Evolutionary conservation across 768 basidiomycete species (phyloP).

Genomic region (Galerina marginata): DNA sequence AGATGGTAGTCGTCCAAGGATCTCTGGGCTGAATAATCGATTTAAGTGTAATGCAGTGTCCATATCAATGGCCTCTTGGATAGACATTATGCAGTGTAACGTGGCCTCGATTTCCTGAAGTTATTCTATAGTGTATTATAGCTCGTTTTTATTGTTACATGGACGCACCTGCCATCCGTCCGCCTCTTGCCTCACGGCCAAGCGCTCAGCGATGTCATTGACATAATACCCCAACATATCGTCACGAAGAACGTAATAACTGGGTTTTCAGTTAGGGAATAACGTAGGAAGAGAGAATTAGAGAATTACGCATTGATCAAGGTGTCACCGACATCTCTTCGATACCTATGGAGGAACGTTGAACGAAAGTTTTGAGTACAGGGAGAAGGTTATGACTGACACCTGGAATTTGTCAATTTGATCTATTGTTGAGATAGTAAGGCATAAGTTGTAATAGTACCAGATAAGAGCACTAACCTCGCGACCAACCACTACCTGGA

Average conservation of each 20-base stretch:
- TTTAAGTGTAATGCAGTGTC: slow-evolving; percentile 57
- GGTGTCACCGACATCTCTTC: slow-evolving; percentile 86
- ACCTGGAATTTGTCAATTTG: slow-evolving; percentile 81
- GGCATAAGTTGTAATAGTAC: slow-evolving; percentile 10
- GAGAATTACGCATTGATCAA: slow-evolving; percentile 80
- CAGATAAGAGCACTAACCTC: slow-evolving; percentile 53
- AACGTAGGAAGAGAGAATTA: neutral
- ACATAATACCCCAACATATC: slow-evolving; percentile 81
- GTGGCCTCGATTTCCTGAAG: slow-evolving; percentile 83
- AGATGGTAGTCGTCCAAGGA: slow-evolving; percentile 73
- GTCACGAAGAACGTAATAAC: slow-evolving; percentile 86
- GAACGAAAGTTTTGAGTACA: neutral
- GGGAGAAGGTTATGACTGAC: slow-evolving; percentile 43
- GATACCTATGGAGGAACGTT: slow-evolving; percentile 58
- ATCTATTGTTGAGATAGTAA: slow-evolving; percentile 48
- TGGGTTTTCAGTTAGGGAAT: slow-evolving; percentile 30
- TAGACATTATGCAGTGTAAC: slow-evolving; percentile 82
- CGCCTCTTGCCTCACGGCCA: slow-evolving; percentile 47
- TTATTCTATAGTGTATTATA: neutral
- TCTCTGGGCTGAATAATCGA: slow-evolving; percentile 72
- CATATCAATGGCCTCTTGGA: slow-evolving; percentile 83
- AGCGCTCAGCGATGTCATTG: slow-evolving; percentile 59
- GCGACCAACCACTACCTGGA: slow-evolving; percentile 59
- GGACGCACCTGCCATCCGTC: slow-evolving; percentile 75
- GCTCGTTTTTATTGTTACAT: no score